These are phyloP conservation scores for Raphanus hybrid DNA, from an alignment of 441 rosid genomes.

Conservation along the genomic window DNA sequence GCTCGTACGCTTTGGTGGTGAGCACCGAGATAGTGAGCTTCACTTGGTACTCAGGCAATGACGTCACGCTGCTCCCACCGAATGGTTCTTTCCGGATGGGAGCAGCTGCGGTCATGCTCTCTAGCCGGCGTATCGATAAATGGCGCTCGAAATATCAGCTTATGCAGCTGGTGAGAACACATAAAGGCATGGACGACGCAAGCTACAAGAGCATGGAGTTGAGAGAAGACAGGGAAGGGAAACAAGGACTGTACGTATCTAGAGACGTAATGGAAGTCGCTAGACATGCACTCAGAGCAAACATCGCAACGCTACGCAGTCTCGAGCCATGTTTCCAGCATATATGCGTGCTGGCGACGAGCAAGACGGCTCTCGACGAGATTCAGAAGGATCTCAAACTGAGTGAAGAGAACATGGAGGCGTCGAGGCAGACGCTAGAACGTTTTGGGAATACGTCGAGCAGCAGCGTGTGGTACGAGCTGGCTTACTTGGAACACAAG, in stretches of 20 bases:
- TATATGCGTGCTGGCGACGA: conserved; percentile 52
- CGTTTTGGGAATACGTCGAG: conserved; percentile 78
- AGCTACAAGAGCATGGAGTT: conserved; percentile 62
- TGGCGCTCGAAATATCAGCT: conserved; percentile 75
- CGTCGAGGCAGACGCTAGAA: conserved; percentile 62
- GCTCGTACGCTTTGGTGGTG: conserved; percentile 63
- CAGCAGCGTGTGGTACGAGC: conserved; percentile 72
- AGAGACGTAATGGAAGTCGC: conserved; percentile 56
- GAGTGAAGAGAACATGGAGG: conserved; percentile 64
- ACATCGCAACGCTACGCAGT: conserved; percentile 59
- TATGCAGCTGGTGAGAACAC: conserved; percentile 69
- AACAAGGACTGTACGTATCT: conserved; percentile 55
- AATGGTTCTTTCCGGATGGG: conserved; percentile 81
- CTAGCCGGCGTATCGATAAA: conserved; percentile 56
- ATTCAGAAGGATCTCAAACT: conserved; percentile 64
- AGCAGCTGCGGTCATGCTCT: conserved; percentile 73
- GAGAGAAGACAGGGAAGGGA: conserved; percentile 57
- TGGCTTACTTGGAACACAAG: conserved; percentile 66
- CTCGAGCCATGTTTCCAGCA: conserved; percentile 64
- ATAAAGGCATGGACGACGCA: conserved; percentile 59
- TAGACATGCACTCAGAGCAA: conserved; percentile 61
- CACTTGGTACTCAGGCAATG: conserved; percentile 69
- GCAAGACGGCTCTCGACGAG: conserved; percentile 58
- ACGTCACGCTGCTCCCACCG: conserved; percentile 60
- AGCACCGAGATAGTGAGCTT: conserved; percentile 66